Conservation (phyloP, 2,329 filamentous ascomycete genomes). For the Apiospora saccharicola region DNA sequence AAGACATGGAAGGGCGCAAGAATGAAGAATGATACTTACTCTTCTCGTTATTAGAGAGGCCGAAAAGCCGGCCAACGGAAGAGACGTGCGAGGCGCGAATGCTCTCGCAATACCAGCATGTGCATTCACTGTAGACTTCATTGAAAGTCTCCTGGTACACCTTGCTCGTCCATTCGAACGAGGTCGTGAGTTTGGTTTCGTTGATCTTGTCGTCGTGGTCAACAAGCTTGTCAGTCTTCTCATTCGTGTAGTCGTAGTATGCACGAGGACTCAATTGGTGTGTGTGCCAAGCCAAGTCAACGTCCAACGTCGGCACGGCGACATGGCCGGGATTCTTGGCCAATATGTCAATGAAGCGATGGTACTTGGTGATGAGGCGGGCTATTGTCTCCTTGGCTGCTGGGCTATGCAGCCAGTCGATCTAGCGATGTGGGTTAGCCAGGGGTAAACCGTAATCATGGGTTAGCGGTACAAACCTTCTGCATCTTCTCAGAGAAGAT, state of each 20-base stretch:
- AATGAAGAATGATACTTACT: constrained; percentile 36
- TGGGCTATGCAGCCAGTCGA: constrained; percentile 80
- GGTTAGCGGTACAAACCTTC: constrained; percentile 42
- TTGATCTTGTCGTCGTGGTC: constrained; percentile 88
- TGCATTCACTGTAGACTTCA: constrained; percentile 78
- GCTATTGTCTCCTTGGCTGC: constrained; percentile 68
- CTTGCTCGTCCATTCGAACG: constrained; percentile 78
- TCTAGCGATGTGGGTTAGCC: constrained; percentile 38
- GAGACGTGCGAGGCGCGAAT: constrained; percentile 65
- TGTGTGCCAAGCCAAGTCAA: constrained; percentile 83
- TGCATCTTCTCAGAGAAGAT: constrained; percentile 78
- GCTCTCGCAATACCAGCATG: constrained; percentile 85
- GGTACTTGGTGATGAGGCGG: constrained; percentile 70
- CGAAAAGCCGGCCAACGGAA: constrained; percentile 52
- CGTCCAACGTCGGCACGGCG: constrained; percentile 75
- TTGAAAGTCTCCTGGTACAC: constrained; percentile 70
- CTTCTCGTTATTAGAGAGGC: constrained; percentile 54
- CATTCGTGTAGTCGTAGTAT: constrained; percentile 68
- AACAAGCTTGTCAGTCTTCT: constrained; percentile 60
- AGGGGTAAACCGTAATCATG: background rate
- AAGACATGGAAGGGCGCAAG: background rate
- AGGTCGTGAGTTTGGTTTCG: constrained; percentile 66
- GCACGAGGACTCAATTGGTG: constrained; percentile 72
- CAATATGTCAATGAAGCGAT: constrained; percentile 70
- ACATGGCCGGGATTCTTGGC: constrained; percentile 50